Evolutionary conservation across 2,329 filamentous ascomycete genomes (phyloP).

Genomic region (Zasmidium angulare): DNA sequence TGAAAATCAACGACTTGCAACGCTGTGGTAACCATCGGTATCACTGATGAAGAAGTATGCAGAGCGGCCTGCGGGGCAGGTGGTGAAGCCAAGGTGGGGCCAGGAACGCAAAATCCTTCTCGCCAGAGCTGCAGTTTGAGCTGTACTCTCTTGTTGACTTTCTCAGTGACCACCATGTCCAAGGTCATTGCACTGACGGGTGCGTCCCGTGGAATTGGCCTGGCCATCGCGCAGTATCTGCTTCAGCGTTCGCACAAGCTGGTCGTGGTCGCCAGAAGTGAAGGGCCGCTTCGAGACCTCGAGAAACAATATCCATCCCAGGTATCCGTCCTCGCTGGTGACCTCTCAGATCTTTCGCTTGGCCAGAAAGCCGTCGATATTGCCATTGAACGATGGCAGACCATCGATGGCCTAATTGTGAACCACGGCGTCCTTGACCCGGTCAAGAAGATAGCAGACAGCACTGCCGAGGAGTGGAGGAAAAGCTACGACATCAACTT

Average conservation of each 20-base stretch:
- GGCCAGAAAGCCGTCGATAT: slow-evolving; percentile 63
- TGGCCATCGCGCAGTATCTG: slow-evolving; percentile 60
- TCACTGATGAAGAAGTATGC: not conserved
- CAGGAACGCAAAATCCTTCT: not conserved
- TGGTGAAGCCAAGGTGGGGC: not conserved
- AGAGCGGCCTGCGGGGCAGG: not conserved
- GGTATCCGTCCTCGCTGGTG: slow-evolving; percentile 59
- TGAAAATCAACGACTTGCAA: no score
- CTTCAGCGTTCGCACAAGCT: slow-evolving; percentile 54
- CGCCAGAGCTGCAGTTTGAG: not conserved
- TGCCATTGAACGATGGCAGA: slow-evolving; percentile 63
- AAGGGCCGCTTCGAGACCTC: slow-evolving; percentile 54
- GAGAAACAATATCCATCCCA: slow-evolving; percentile 51
- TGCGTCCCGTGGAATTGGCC: slow-evolving; percentile 66
- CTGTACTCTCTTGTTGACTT: no score
- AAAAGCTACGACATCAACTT: slow-evolving; percentile 79
- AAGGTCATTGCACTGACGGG: slow-evolving; percentile 59
- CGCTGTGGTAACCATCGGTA: no score
- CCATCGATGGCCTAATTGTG: slow-evolving; percentile 77
- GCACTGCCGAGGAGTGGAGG: slow-evolving; percentile 72
- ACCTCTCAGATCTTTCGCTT: slow-evolving; percentile 55
- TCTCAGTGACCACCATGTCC: slow-evolving; percentile 23
- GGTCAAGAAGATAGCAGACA: slow-evolving; percentile 67
- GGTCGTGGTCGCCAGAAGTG: slow-evolving; percentile 56
- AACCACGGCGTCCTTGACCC: slow-evolving; percentile 86